Percentiles rank a stretch among this genome's conserved stretches.
Conservation (phyloP, 1,139 yeast genomes). For the Kurtzmaniella quercitrusa region DNA sequence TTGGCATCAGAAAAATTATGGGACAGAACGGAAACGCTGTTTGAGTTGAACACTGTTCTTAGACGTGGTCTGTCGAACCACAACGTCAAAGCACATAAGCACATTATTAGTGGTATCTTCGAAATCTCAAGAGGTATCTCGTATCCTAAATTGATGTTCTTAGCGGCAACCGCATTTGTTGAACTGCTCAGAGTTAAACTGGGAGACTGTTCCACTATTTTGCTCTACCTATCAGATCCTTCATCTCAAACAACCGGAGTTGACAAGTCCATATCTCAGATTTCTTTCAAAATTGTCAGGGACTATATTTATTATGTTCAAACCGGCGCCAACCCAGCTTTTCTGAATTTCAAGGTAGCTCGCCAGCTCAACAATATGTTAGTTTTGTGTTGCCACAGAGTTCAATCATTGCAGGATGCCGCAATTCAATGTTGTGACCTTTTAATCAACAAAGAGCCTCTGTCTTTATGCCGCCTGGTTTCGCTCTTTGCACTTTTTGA, state of each 20-base stretch:
- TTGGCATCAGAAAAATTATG: conserved; percentile 84
- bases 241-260: conserved; percentile 69
- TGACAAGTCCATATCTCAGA: conserved; percentile 64
- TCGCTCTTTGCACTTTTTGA: conserved; percentile 80
- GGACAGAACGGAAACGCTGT: conserved; percentile 84
- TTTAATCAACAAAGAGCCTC: conserved; percentile 68
- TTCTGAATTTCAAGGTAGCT: conserved; percentile 60
- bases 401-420: conserved; percentile 69
- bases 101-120: conserved; percentile 46
- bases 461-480: conserved; percentile 69
- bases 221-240: conserved; percentile 83
- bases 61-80: conserved; percentile 87
- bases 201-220: conserved; percentile 75
- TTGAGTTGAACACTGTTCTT: conserved; percentile 86
- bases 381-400: conserved; percentile 72
- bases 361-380: conserved; percentile 68
- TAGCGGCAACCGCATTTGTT: conserved; percentile 75
- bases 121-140: conserved; percentile 57
- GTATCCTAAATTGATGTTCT: conserved; percentile 80
- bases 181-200: conserved; percentile 76
- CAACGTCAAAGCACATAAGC: conserved; percentile 74
- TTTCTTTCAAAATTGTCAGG: conserved; percentile 57
- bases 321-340: conserved; percentile 46
- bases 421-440: conserved; percentile 78
- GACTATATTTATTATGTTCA: conserved; percentile 49